Base-by-base conservation (phyloP, 1,284 basidiomycete genomes). In the Leccinum insolens region DNA sequence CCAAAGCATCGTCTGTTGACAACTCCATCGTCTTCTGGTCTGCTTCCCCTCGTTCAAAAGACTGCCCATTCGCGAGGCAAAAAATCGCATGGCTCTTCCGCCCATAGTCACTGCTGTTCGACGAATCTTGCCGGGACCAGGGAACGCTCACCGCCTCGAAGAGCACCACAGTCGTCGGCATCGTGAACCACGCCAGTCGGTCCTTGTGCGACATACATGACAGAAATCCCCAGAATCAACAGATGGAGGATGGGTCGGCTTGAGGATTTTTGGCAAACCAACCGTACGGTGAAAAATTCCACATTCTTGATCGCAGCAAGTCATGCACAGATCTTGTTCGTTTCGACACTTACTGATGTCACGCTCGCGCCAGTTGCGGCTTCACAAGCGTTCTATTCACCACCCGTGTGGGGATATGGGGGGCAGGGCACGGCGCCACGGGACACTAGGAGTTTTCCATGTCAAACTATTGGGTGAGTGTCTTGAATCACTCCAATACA, bases 401-500 rank as follows among this genome's bases (percentile, higher is more conserved):
- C 72, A 57, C 31, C 62, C 62, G 25, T 22, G 68, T n/a, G 62
- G 28, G n/a, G 64, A 46, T 31, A 25, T 20, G 37, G 17, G 37
- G 15, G 58, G 41, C 68, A 63, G 61, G 9, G 66, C 41, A 59
- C 49, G 62, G 44, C 66, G 14, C 66, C 67, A 60, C 22, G 52
- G 15, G 31, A 25, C 46, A 49, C 46, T 12, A 6, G 46, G n/a
- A 12, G n/a, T 55, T 67, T 41, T 63, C 62, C 68, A 63, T 57
- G 69, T 76, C 74, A 75, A 15, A 74, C 72, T 62, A 61, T 65
- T 28, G 66, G 20, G 75, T 73, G 75, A 75, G 74, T 75, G 76
- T 74, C 75, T 77, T 76, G 73, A 62, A 70, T 76, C 74, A 75
- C 72, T 77, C 73, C 44, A 66, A 64, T 65, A 63, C 68, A 72